Evolutionary conservation across 306 rosid genomes (phyloP).

Genomic region (Cicer pinnatifidum): DNA sequence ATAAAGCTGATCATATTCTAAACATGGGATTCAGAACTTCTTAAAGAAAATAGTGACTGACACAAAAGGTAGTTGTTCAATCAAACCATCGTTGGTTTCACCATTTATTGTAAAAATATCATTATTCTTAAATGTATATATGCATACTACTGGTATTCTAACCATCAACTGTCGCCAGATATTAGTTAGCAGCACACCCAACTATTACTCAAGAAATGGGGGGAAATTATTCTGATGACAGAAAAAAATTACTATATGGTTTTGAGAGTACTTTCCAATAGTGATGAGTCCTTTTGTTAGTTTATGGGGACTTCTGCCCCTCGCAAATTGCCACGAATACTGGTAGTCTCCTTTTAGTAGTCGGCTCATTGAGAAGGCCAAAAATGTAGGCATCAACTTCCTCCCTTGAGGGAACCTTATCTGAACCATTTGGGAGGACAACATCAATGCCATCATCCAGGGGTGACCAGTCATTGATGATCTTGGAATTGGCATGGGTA

Average conservation of each 20-base stretch:
- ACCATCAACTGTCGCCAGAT: neutral
- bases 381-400: slow-evolving; percentile 50
- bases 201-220: neutral
- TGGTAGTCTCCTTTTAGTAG: slow-evolving; percentile 50
- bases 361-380: slow-evolving; percentile 38
- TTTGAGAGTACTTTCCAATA: slow-evolving; percentile 20
- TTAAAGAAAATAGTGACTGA: neutral
- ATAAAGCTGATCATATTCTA: neutral
- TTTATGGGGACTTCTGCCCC: slow-evolving; percentile 19
- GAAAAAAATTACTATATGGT: neutral
- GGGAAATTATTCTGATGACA: neutral
- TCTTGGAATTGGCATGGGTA: slow-evolving; percentile 1
- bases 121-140: neutral
- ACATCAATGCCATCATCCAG: slow-evolving; percentile 67
- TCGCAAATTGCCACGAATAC: slow-evolving; percentile 52
- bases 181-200: slow-evolving; percentile 10
- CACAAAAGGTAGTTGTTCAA: slow-evolving; percentile 6
- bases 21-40: slow-evolving; percentile 17
- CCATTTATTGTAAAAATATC: neutral
- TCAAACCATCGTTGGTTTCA: slow-evolving; percentile 23
- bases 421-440: slow-evolving; percentile 49
- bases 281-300: slow-evolving; percentile 31
- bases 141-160: slow-evolving; percentile 32
- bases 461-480: slow-evolving; percentile 65
- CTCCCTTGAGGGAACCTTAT: slow-evolving; percentile 51